These are phyloP conservation scores for Trifolium repens DNA, from an alignment of 306 rosid species.

Conservation along the genomic window DNA sequence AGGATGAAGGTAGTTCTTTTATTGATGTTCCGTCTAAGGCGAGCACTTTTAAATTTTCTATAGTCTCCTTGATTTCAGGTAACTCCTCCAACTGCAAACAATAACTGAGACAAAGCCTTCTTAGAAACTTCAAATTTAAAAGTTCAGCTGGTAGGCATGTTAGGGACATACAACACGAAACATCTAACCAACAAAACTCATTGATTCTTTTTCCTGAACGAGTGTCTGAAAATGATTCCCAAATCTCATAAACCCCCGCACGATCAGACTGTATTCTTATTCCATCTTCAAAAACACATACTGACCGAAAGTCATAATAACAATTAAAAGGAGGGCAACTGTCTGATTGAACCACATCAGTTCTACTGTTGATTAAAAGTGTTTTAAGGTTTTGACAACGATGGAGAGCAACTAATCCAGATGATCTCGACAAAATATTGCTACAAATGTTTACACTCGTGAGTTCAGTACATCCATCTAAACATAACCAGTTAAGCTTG, in stretches of 20 bases:
- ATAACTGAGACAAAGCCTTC: too few relatives aligned
- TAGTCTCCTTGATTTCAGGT: not conserved
- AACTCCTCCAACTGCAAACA: not conserved
- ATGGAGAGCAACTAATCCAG: conserved; percentile 28
- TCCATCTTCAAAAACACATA: not conserved
- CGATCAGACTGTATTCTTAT: fast-evolving
- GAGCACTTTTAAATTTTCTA: not conserved
- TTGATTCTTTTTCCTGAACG: too few relatives aligned
- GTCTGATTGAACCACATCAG: not conserved
- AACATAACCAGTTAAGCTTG: too few relatives aligned
- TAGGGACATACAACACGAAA: conserved; percentile 38
- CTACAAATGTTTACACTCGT: conserved; percentile 12
- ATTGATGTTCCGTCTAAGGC: conserved; percentile 12
- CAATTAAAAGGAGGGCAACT: too few relatives aligned
- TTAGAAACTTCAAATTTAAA: too few relatives aligned
- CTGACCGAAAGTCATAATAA: not conserved
- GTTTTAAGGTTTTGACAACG: conserved; percentile 9
- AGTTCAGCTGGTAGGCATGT: too few relatives aligned
- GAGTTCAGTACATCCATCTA: not conserved
- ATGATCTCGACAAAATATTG: conserved; percentile 27
- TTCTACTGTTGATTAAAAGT: conserved; percentile 3
- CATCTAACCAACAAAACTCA: conserved; percentile 37
- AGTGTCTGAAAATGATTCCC: fast-evolving
- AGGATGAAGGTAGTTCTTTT: conserved; percentile 8
- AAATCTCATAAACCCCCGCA: not conserved